Base-by-base conservation (phyloP, 306 rosid genomes). In the Oxytropis ochrocephala region DNA sequence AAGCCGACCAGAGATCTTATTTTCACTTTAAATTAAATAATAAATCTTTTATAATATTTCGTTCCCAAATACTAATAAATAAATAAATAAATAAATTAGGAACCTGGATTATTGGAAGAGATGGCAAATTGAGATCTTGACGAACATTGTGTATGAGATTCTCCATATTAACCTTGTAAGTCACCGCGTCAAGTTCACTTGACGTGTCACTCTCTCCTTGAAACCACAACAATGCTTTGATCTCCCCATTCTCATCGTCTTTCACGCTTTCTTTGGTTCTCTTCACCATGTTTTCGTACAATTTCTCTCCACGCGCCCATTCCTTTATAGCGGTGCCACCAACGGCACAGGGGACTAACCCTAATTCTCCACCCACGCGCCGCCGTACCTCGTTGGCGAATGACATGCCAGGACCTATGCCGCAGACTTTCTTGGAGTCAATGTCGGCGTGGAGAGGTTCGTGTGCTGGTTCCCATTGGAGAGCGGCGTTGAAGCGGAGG, bases 71-170 rank as follows among this genome's bases (percentile, higher is more conserved):
- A 32, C 6, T 29, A 32, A 3, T 5, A 3, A 3, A 0, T 1
- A 32, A 1, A 33, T 33, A 33, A 33, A 33, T 0, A 35, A 35
- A 2, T 35, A 35, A 5, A 7, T 3, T 5, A 10, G 0, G 13
- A 57, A 92, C 98, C 97, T 88, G 94, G 66, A 93, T 86, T 0
- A 93, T 75, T 6, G 98, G 93, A 78, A 93, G 97, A 6, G 79
- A 73, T 11, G 91, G 82, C 39, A 85, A 59, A 44, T 78, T 59
- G 12, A 93, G 89, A 27, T 90, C 98, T 36, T 74, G 50, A 3
- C 94, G 85, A 30, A 93, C 82, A 75, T 90, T 81, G 5, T 77
- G 67, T n/a, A 93, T 73, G 21, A 93, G 74, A 9, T 3, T 76
- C 69, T 85, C 91, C 97, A 90, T 90, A 11, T 86, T 82, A 64